Percentiles rank a stretch among this genome's conserved stretches.
Conservation (phyloP, 345 rosid species). For the Leavenworthia alabamica region DNA sequence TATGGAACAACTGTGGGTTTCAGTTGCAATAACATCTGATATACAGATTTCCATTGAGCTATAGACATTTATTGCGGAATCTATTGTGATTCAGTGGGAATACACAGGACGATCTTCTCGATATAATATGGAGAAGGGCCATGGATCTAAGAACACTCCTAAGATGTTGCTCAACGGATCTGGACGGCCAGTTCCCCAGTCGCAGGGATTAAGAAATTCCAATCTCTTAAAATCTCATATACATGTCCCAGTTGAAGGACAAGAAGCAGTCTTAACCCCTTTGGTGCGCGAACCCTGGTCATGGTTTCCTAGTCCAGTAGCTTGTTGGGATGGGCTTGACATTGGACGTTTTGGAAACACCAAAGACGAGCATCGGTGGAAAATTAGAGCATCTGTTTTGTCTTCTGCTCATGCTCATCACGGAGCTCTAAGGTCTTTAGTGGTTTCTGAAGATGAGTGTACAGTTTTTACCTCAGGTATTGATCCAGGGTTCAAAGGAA, state of each 20-base stretch:
- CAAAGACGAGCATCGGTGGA: constrained; percentile 90
- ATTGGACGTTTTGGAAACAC: constrained; percentile 61
- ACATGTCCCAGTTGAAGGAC: constrained; percentile 39
- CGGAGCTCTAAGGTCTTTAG: constrained; percentile 77
- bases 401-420: constrained; percentile 76
- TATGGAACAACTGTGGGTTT: background rate
- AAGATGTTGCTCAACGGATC: constrained; percentile 74
- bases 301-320: constrained; percentile 89
- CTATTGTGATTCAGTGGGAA: constrained; percentile 78
- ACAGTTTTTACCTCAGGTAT: constrained; percentile 81
- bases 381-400: constrained; percentile 68
- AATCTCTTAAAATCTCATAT: constrained; percentile 53
- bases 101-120: constrained; percentile 65
- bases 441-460: constrained; percentile 75
- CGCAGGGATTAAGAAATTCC: constrained; percentile 52
- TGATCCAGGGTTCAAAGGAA: constrained; percentile 90
- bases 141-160: constrained; percentile 59
- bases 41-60: constrained; percentile 4
- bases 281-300: constrained; percentile 71
- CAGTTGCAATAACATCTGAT: background rate
- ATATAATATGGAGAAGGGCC: constrained; percentile 44
- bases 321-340: constrained; percentile 82
- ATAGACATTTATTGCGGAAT: constrained; percentile 27
- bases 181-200: constrained; percentile 73
- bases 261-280: constrained; percentile 39